These are phyloP conservation scores for Pseudomassariella vexata DNA, from an alignment of 2,329 filamentous ascomycete species.

Conservation along the genomic window DNA sequence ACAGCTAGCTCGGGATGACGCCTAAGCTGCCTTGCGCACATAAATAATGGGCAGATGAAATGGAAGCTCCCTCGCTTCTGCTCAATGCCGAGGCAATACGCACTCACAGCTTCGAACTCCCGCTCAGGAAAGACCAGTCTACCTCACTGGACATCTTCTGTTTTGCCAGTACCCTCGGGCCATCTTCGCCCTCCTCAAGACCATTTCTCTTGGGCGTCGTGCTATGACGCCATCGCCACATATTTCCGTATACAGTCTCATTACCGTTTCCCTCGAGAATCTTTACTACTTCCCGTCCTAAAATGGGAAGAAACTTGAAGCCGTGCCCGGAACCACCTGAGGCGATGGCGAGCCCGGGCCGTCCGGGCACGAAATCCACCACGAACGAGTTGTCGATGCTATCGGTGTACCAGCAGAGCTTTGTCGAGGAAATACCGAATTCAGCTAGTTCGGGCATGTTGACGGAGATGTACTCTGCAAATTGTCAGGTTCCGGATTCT, in stretches of 20 bases:
- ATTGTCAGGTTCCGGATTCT: too few species aligned
- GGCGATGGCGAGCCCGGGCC: conserved; percentile 45
- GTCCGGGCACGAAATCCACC: conserved; percentile 31
- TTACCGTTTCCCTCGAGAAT: conserved; percentile 19
- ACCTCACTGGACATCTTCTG: conserved; percentile 18
- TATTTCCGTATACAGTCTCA: conserved; percentile 18
- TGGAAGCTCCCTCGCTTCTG: too few species aligned
- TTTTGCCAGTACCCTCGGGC: conserved; percentile 19
- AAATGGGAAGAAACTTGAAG: conserved; percentile 25
- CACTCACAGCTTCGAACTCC: too few species aligned
- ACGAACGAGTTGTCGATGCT: conserved; percentile 50
- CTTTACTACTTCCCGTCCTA: conserved; percentile 23
- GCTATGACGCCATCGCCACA: conserved; percentile 22
- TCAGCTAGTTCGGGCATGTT: conserved; percentile 35
- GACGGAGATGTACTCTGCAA: too few species aligned
- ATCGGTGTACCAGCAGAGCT: conserved; percentile 52
- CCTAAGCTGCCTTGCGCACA: too few species aligned
- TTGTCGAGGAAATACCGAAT: conserved; percentile 29
- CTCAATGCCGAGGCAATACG: too few species aligned
- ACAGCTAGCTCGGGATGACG: too few species aligned
- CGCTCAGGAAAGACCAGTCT: conserved; percentile 17
- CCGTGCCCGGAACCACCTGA: conserved; percentile 27
- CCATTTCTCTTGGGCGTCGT: conserved; percentile 13
- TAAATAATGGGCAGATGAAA: too few species aligned
- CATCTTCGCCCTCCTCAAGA: conserved; percentile 21